These are phyloP conservation scores for Quambalaria eucalypti DNA, from an alignment of 1,284 basidiomycete genomes.

Conservation along the genomic window DNA sequence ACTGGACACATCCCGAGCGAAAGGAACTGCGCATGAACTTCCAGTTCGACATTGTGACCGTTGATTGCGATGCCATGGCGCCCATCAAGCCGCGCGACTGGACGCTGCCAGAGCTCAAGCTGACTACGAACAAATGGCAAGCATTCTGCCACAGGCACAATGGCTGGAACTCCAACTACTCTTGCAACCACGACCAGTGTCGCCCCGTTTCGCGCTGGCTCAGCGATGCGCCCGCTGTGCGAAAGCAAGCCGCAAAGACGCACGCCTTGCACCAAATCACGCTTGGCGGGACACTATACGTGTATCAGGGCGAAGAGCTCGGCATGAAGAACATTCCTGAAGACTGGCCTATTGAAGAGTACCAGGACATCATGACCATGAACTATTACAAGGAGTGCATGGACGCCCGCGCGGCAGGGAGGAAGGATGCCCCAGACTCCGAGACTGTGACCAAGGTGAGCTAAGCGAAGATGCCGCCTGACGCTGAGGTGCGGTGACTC, in stretches of 20 bases:
- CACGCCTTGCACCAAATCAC: constrained; percentile 57
- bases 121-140: constrained; percentile 59
- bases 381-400: no score
- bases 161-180: constrained; percentile 23
- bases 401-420: no score
- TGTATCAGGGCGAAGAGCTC: constrained; percentile 59
- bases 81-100: constrained; percentile 52
- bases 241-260: constrained; percentile 53
- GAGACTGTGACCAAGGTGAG: no score
- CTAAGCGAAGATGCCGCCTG: no score
- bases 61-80: constrained; percentile 46
- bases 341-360: constrained; percentile 59
- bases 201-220: constrained; percentile 61
- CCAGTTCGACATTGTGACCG: constrained; percentile 58
- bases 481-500: no score
- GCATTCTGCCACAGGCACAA: constrained; percentile 21
- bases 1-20: no score
- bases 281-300: constrained; percentile 59
- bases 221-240: constrained; percentile 12
- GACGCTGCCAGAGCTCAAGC: constrained; percentile 57
- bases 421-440: no score
- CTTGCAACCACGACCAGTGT: constrained; percentile 61
- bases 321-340: constrained; percentile 60
- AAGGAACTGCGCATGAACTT: constrained; percentile 60
- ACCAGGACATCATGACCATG: constrained; percentile 58